phyloP scores from a whole-genome alignment of 1,284 basidiomycete genomes.

The Coniferiporia weirii region DNA sequence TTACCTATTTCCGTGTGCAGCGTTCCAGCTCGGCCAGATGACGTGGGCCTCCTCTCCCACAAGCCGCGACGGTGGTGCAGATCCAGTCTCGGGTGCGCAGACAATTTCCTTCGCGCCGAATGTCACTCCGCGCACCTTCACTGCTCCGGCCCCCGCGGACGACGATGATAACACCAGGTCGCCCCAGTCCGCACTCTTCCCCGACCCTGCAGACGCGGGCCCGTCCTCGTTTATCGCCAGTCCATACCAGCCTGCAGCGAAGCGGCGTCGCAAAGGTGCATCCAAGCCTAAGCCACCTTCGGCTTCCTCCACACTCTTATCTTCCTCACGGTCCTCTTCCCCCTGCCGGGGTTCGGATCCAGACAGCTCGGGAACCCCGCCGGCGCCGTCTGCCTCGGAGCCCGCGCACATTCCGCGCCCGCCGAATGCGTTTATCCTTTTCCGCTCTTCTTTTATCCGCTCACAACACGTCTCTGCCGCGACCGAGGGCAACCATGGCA shows the following conservation, averaged over 20 bases:
- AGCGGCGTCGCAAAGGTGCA: slow-evolving; percentile 9
- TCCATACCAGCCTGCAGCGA: slow-evolving; percentile 25
- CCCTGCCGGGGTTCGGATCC: neutral
- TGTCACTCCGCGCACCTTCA: slow-evolving; percentile 56
- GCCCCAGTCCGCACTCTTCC: slow-evolving; percentile 38
- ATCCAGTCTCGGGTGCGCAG: slow-evolving; percentile 21
- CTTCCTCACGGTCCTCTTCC: neutral
- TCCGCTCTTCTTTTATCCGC: slow-evolving; percentile 77
- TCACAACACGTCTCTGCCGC: slow-evolving; percentile 68
- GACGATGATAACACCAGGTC: slow-evolving; percentile 21
- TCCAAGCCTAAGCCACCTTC: neutral
- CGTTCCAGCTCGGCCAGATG: neutral
- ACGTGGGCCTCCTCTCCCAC: neutral
- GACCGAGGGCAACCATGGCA: slow-evolving; percentile 78
- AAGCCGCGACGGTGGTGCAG: neutral
- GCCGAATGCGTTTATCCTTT: slow-evolving; percentile 87
- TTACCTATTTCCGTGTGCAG: neutral
- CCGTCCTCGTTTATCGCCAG: slow-evolving; percentile 30
- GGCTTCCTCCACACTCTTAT: neutral
- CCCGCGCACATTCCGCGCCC: slow-evolving; percentile 71
- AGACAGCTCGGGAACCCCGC: neutral
- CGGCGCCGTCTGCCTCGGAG: neutral
- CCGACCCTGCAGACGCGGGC: slow-evolving; percentile 31
- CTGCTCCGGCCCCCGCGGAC: slow-evolving; percentile 36
- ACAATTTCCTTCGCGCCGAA: slow-evolving; percentile 46